Percentiles rank a stretch among this genome's conserved stretches.
phyloP scores from a whole-genome alignment of 208 protist genomes.

The Crithidia brevicula region DNA sequence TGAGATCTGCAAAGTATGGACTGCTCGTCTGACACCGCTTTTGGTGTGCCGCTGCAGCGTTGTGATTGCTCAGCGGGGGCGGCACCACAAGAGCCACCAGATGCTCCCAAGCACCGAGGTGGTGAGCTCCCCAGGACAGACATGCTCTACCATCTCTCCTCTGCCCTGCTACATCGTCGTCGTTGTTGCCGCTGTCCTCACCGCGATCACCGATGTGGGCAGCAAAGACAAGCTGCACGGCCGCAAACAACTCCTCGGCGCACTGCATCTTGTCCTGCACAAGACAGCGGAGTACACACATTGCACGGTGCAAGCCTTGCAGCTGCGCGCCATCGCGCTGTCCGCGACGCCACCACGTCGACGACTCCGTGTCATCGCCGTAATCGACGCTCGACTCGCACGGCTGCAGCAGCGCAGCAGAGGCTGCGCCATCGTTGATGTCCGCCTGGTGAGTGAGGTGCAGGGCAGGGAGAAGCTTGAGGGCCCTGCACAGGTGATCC shows the following conservation, averaged over 20 bases:
- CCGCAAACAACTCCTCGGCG: slow-evolving; percentile 29
- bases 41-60: slow-evolving; percentile 12
- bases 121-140: not conserved
- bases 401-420: too few relatives aligned
- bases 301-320: slow-evolving; percentile 19
- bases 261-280: slow-evolving; percentile 7
- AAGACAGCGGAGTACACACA: slow-evolving; percentile 33
- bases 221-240: slow-evolving; percentile 26
- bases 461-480: slow-evolving; percentile 22
- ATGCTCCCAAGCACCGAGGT: slow-evolving; percentile 19
- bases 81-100: slow-evolving; percentile 17
- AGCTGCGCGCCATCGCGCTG: slow-evolving; percentile 4
- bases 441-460: not conserved
- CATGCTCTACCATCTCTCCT: not conserved
- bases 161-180: not conserved
- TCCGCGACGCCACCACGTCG: slow-evolving; percentile 11
- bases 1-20: not conserved
- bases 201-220: not conserved
- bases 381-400: not conserved
- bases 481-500: slow-evolving; percentile 19
- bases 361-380: not conserved
- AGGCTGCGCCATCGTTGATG: too few relatives aligned
- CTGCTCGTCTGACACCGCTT: slow-evolving; percentile 1
- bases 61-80: slow-evolving; percentile 22
- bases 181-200: not conserved